These are phyloP conservation scores for Aechmea fasciata DNA, from an alignment of 176 grass and related monocot species.

Conservation along the genomic window DNA sequence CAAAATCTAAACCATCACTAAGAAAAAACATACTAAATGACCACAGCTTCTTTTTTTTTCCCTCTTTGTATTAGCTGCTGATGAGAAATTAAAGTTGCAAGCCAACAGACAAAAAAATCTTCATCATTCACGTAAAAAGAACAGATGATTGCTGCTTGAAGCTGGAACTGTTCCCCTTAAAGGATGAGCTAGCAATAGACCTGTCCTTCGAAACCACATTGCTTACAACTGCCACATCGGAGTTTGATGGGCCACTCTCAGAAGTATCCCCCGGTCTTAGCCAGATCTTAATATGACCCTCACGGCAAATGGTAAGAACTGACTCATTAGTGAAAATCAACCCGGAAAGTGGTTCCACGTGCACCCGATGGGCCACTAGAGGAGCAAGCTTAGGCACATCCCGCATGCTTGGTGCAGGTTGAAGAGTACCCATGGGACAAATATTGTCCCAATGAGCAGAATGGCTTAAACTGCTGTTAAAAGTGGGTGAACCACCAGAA, in stretches of 20 bases:
- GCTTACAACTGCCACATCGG: conserved; percentile 27
- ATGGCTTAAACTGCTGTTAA: conserved; percentile 50
- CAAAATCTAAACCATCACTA: conserved; percentile 23
- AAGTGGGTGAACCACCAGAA: conserved; percentile 58
- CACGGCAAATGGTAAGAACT: conserved; percentile 59
- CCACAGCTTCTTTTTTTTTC: not conserved
- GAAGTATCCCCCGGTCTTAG: conserved; percentile 43
- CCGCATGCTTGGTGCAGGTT: conserved; percentile 75
- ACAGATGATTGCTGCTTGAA: conserved; percentile 60
- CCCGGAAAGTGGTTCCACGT: conserved; percentile 60
- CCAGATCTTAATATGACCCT: conserved; percentile 83
- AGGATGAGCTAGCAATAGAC: conserved; percentile 22
- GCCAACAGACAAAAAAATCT: no score
- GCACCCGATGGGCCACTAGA: conserved; percentile 58
- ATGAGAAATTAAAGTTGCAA: conserved; percentile 3
- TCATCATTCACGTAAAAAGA: conserved; percentile 51
- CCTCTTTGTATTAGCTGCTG: not conserved
- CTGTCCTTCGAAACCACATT: conserved; percentile 46
- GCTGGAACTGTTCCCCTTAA: conserved; percentile 38
- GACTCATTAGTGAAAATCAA: conserved; percentile 76
- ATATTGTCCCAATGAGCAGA: conserved; percentile 74
- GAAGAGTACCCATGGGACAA: conserved; percentile 57
- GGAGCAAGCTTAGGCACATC: conserved; percentile 83
- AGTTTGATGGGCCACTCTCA: conserved; percentile 36
- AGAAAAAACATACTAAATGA: conserved; percentile 36